Evolutionary conservation across 768 basidiomycete genomes (phyloP), one percentile per base, ranked within the genome.

Genomic region (Tricholoma bakamatsutake): DNA sequence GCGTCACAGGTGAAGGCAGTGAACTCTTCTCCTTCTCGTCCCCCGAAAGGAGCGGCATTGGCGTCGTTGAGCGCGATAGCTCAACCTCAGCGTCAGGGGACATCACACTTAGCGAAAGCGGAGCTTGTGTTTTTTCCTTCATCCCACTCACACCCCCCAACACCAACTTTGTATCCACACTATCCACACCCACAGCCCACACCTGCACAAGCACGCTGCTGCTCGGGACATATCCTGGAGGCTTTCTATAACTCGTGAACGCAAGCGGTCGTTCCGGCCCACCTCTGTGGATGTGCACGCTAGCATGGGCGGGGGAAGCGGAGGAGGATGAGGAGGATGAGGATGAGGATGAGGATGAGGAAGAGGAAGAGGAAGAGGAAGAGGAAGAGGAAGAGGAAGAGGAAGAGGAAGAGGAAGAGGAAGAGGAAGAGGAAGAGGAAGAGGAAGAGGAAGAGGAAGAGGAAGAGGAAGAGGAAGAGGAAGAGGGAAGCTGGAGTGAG

Each of bases 121-220:
- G 37, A 11, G 15, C 10, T 28, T 28, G 27, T 30, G 27, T 31
- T 51, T 28, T 55, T 56, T 30, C 52, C 55, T 42, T 52, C 60
- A 18, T 57, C 11, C 58, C 61, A 34, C 61, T 64, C 17, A 60
- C 61, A n/a, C 57, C 65, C 3, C 72, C 73, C 52, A 71, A 66
- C 33, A 90, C 80, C 57, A 93, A 74, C 52, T 81, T 75, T 5
- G 76, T 78, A 71, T 96, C 94, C 5, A 87, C 72, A 12, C 78
- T 76, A 61, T 96, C 93, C 42, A 96, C 69, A 2, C 84, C 92
- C 1, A 93, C 90, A n/a, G 87, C 90, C 78, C 88, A 92, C 3
- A 97, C 88, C 66, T 94, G 92, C 5, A 97, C 84, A 21, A 97
- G 76, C 13, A 94, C 80, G 54, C 87, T 78, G 27, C 77, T 75